Base-by-base conservation (phyloP, 2,329 filamentous ascomycete genomes). In the Daldinia sp. region DNA sequence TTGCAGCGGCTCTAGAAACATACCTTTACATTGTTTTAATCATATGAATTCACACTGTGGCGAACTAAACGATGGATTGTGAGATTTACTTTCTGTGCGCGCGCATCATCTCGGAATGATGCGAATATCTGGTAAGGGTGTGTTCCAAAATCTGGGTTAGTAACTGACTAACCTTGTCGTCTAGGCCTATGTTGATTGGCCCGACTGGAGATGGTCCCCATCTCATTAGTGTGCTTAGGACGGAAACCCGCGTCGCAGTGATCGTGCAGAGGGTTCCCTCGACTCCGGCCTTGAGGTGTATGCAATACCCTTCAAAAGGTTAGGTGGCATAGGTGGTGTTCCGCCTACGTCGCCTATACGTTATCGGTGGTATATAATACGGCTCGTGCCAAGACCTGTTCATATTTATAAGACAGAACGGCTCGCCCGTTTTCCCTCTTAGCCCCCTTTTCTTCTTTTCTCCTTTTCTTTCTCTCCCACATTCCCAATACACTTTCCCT, bases 361-460 rank as follows among this genome's bases (percentile, higher is more conserved):
- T 35, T 11, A 43, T 64, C 32, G 27, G 53, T 17, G 4, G 13
- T 53, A 13, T 25, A n/a, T n/a, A n/a, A n/a, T n/a, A 3, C 7
- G n/a, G 9, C 2, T 15, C 3, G 37, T 8, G 54, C 57, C 53
- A 61, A 61, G 54, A 43, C 15, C 23, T n/a, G 45, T 23, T 23
- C 29, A 25, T 54, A 53, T 45, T 25, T 64, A 67, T 61, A 67
- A 43, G 19, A 21, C 23, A 19, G 32, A 47, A 27, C 30, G 23
- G 32, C 41, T 54, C 35, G 10, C 29, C 29, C 35, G n/a, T 48
- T 7, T 48, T 3, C 41, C 21, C 34, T 17, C 17, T 30, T 25
- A 21, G 7, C 15, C 58, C 64, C 61, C 50, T 53, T 61, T 61
- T 54, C 41, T 58, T 30, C 37, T 30, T 35, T 39, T 35, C 54